Percentiles rank a stretch among this genome's conserved stretches.
Evolutionary conservation across 306 rosid species (phyloP).

Genomic region (Casuarina equisetifolia): DNA sequence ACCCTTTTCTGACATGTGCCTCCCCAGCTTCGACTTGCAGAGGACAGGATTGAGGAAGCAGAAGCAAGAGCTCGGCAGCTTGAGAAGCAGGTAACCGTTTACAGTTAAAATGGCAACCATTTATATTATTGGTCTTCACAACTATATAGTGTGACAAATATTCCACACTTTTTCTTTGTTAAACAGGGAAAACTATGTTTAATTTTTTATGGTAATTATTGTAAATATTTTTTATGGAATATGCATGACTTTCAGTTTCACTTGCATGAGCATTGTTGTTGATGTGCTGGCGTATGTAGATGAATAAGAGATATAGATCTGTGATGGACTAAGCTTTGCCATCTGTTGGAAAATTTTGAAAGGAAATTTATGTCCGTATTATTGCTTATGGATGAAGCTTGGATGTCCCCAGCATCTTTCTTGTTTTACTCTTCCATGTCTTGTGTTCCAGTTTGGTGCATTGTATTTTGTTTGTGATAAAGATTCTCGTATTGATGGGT

Average conservation of each 20-base stretch:
- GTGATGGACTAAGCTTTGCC: background rate
- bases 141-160: background rate
- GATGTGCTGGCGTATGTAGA: background rate
- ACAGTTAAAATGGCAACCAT: background rate
- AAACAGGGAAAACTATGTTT: background rate
- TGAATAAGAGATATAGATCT: background rate
- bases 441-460: background rate
- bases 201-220: background rate
- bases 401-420: background rate
- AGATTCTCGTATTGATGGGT: background rate
- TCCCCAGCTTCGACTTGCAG: slow-evolving; percentile 95
- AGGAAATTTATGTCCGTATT: background rate
- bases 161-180: background rate
- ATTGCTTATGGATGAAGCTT: background rate
- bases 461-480: background rate
- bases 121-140: background rate
- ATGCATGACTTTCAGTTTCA: background rate
- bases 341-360: background rate
- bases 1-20: slow-evolving; percentile 46
- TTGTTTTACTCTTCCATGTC: background rate
- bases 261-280: background rate
- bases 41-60: slow-evolving; percentile 84
- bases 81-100: slow-evolving; percentile 76
- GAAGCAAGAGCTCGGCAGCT: slow-evolving; percentile 86
- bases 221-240: background rate